These are phyloP conservation scores for Diaporthe vexans DNA, from an alignment of 2,329 filamentous ascomycete species.

Conservation along the genomic window DNA sequence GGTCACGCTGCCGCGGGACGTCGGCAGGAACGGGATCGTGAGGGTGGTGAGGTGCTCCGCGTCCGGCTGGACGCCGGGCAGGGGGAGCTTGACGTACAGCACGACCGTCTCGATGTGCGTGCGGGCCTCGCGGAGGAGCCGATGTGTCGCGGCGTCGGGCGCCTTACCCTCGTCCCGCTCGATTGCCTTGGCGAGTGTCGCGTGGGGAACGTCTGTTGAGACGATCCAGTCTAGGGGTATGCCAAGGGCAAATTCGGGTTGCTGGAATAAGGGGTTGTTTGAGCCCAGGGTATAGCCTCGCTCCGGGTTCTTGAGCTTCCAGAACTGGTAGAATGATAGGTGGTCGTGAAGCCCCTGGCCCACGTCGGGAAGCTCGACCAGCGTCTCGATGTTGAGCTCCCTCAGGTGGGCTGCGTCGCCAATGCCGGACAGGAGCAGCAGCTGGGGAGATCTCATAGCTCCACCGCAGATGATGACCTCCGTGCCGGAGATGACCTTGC, in stretches of 20 bases:
- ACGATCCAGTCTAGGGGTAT: conserved; percentile 43
- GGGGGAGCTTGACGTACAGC: conserved; percentile 43
- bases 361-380: conserved; percentile 51
- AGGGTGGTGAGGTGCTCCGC: conserved; percentile 44
- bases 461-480: conserved; percentile 52
- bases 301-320: conserved; percentile 46
- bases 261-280: conserved; percentile 42
- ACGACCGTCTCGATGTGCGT: conserved; percentile 47
- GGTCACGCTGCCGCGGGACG: conserved; percentile 48
- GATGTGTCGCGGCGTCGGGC: conserved; percentile 40
- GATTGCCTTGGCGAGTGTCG: conserved; percentile 36
- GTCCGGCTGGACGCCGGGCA: conserved; percentile 41
- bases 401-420: conserved; percentile 47
- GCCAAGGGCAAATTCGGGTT: conserved; percentile 44
- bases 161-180: conserved; percentile 45
- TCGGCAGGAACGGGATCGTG: conserved; percentile 46
- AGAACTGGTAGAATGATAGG: conserved; percentile 51
- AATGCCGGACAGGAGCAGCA: conserved; percentile 53
- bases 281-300: conserved; percentile 46
- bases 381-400: conserved; percentile 46
- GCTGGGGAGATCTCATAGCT: conserved; percentile 49
- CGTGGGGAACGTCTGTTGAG: conserved; percentile 36
- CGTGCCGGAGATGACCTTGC: conserved; percentile 27
- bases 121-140: conserved; percentile 43
- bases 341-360: conserved; percentile 50